phyloP scores from a whole-genome alignment of 2,329 filamentous ascomycete species.

The Trichophyton simii region DNA sequence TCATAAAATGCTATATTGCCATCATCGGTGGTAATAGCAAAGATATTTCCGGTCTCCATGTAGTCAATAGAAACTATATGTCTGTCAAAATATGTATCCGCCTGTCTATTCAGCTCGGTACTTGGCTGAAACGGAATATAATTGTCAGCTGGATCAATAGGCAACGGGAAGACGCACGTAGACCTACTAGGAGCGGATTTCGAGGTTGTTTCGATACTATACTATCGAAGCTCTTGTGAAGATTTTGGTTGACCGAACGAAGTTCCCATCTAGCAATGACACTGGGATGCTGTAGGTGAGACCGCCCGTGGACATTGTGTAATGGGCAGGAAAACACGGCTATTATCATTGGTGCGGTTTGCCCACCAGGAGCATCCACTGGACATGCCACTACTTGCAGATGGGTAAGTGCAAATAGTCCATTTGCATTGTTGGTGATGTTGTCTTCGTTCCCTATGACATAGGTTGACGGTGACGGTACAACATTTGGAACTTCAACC shows the following conservation, averaged over 20 bases:
- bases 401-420: slow-evolving; percentile 53
- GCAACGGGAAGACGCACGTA: background rate
- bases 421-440: slow-evolving; percentile 19
- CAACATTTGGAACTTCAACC: slow-evolving; percentile 24
- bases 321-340: slow-evolving; percentile 57
- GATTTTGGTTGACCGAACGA: slow-evolving; percentile 48
- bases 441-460: slow-evolving; percentile 17
- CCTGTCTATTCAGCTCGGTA: slow-evolving; percentile 48
- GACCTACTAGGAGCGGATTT: slow-evolving; percentile 26
- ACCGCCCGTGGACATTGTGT: slow-evolving; percentile 37
- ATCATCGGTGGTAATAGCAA: slow-evolving; percentile 66
- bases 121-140: slow-evolving; percentile 25
- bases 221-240: slow-evolving; percentile 69
- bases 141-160: slow-evolving; percentile 4
- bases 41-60: slow-evolving; percentile 56
- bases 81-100: slow-evolving; percentile 58
- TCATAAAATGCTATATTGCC: slow-evolving; percentile 72
- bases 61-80: slow-evolving; percentile 56
- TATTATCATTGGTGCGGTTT: slow-evolving; percentile 44
- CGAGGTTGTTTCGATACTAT: slow-evolving; percentile 54
- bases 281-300: slow-evolving; percentile 54
- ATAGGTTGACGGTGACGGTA: slow-evolving; percentile 20
- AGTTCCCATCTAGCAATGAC: slow-evolving; percentile 76
- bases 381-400: slow-evolving; percentile 60
- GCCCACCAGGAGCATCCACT: slow-evolving; percentile 44